Evolutionary conservation across 768 basidiomycete species (phyloP).

Genomic region (Tylopilus subfusipes): DNA sequence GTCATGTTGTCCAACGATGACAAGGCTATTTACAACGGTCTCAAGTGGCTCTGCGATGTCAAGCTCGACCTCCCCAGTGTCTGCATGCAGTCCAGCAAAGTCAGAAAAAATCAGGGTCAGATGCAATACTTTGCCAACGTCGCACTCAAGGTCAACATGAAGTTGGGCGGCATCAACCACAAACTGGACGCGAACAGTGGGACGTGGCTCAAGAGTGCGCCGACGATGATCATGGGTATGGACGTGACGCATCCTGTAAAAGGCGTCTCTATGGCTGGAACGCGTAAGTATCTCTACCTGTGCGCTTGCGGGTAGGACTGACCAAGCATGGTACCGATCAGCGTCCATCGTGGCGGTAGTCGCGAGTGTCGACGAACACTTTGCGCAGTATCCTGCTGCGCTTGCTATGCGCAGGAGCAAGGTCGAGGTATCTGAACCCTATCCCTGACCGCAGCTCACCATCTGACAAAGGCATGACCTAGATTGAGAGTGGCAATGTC

Average conservation of each 20-base stretch:
- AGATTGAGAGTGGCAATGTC: constrained; percentile 31
- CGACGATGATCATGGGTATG: constrained; percentile 57
- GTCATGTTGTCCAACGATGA: constrained; percentile 48
- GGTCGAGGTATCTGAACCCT: constrained; percentile 53
- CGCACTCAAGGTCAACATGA: constrained; percentile 54
- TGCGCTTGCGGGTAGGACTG: background rate
- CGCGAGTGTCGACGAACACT: constrained; percentile 43
- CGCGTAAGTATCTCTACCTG: constrained; percentile 26
- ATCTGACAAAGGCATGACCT: background rate
- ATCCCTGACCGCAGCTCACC: background rate
- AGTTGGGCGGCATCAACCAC: constrained; percentile 54
- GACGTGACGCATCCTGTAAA: constrained; percentile 72
- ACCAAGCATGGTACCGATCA: constrained; percentile 1
- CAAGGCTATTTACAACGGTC: constrained; percentile 45
- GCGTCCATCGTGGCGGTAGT: constrained; percentile 55
- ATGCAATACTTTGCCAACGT: constrained; percentile 53
- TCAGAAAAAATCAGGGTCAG: constrained; percentile 49
- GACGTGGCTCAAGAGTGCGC: constrained; percentile 36
- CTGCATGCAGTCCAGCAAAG: constrained; percentile 67
- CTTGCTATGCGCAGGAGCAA: constrained; percentile 49
- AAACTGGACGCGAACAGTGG: constrained; percentile 38
- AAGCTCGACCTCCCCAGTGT: constrained; percentile 54
- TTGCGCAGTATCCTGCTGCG: constrained; percentile 48
- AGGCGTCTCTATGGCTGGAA: constrained; percentile 52
- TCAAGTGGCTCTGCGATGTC: constrained; percentile 50